Base-by-base conservation (phyloP, 2,329 filamentous ascomycete species). In the Bretziella fagacearum region DNA sequence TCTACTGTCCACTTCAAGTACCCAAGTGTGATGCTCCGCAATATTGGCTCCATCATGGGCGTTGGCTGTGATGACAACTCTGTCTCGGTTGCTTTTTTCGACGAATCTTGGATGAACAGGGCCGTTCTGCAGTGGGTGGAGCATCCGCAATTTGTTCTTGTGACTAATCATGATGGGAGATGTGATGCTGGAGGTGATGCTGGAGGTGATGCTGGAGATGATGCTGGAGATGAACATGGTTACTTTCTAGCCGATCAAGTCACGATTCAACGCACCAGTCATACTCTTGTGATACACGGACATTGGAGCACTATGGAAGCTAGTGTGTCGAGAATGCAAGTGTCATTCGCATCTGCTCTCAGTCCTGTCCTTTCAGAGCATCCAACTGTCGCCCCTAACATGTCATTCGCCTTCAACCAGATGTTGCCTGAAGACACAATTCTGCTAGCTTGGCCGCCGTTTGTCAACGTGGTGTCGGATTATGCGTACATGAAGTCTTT, bases 381-480 rank as follows among this genome's bases (percentile, higher is more conserved):
- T 10, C 44, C 35, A 1, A 23, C 27, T 6, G 45, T 49, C 22
- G 13, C 40, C 18, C 47, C 42, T 2, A 49, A 44, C 15, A 45
- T 45, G 10, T 29, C 20, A 22, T 39, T 50, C 13, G 10, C 23
- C 15, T 46, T 30, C 11, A 20, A 46, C 6, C 37, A 50, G 27
- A 33, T 36, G 13, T 36, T 50, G 2, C 43, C 48, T 7, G 35
- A 44, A 20, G 32, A 37, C 23, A 50, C 43, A n/a, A 36, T 44
- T 13, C 29, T 50, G 20, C 36, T 50, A 10, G 30, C 29, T 5
- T 50, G 36, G 33, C 43, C 36, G 7, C 18, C 30, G 17, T 46
- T 50, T 25, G 29, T 50, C 11, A 13, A 29, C 18, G 37, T 50
- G 4, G 30, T 50, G 8, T 46, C 44, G 3, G 40, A 50, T n/a